Conservation (phyloP, 169 alveolate species). For the Plasmodium coatneyi region DNA sequence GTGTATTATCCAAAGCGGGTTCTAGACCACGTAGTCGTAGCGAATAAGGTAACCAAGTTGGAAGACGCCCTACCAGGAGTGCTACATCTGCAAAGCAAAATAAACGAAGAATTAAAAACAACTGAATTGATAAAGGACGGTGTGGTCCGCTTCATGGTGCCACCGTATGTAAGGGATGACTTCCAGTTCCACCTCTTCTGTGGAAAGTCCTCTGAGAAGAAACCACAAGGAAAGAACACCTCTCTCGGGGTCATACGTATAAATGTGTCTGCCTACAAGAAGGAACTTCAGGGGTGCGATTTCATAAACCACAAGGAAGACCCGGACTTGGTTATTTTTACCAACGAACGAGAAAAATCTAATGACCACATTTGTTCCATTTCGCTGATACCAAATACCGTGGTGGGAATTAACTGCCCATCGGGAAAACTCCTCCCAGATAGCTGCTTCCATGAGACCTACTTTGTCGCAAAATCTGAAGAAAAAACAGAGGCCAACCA, state of each 20-base stretch:
- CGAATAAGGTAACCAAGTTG: constrained; percentile 24
- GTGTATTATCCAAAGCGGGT: constrained; percentile 44
- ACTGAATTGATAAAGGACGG: constrained; percentile 33
- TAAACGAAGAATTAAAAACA: neutral
- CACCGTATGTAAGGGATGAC: constrained; percentile 49
- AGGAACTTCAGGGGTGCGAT: constrained; percentile 35
- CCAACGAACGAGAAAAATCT: neutral
- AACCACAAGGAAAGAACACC: constrained; percentile 16
- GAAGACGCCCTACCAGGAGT: constrained; percentile 17
- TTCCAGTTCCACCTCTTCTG: constrained; percentile 43
- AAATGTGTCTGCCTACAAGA: constrained; percentile 40
- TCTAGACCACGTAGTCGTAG: constrained; percentile 14
- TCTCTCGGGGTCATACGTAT: constrained; percentile 33
- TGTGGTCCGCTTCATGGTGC: constrained; percentile 10
- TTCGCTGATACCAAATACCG: constrained; percentile 3
- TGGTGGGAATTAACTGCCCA: constrained; percentile 63
- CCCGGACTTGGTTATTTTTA: neutral
- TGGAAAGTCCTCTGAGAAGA: constrained; percentile 13
- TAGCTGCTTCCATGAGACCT: constrained; percentile 24
- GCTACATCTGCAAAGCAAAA: neutral
- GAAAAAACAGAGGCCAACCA: neutral
- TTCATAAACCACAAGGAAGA: constrained; percentile 16
- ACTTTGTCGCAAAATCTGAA: neutral
- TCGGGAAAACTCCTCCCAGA: constrained; percentile 6
- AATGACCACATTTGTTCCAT: neutral